Evolutionary conservation across 768 basidiomycete species (phyloP), one percentile per base, ranked within the genome.

Genomic region (Mycena rosella): DNA sequence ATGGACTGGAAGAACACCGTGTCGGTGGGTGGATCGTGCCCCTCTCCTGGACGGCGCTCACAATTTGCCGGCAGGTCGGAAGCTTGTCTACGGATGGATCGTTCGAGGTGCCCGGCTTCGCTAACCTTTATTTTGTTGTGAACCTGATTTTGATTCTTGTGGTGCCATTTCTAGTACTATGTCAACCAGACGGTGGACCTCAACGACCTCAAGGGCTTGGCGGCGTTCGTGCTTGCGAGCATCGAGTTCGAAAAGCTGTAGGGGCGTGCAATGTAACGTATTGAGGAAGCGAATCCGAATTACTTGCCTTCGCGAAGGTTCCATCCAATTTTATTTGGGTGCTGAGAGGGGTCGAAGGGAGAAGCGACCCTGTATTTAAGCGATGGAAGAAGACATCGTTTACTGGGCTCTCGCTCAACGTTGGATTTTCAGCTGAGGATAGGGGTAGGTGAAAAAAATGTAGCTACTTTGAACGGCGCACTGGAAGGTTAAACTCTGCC

Each of bases 1-100:
- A 81, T 86, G 79, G 73, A 74, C 20, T 86, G 84, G 84, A 72
- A 74, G 17, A 81, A 82, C 66, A 86, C 85, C 8, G 85, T 86
- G 18, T 68, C 77, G n/a, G 83, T 83, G 60, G 48, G 83, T 76
- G 57, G 14, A 49, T 42, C n/a, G 14, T 27, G 4, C 17, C 10
- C 14, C 34, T n/a, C 17, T 48, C 34, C 27, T 24, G n/a, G 14
- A 32, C 22, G 32, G 10, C 36, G 40, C n/a, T 44, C 24, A 51
- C 32, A 6, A 48, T 40, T 30, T 40, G 22, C 64, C 55, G 27
- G 13, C 60, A 84, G 83, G 83, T 85, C 11, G 82, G 84, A 48
- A 83, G 83, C 61, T 74, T 85, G 68, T 73, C 78, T 72, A 73
- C 71, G 0, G 75, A 78, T 22, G 83, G 81, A 18, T 78, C 81